A percentile compares a stretch with the other conserved stretches of the same genome.
phyloP scores from a whole-genome alignment of 2,329 filamentous ascomycete genomes.

The Colletotrichum simmondsii region DNA sequence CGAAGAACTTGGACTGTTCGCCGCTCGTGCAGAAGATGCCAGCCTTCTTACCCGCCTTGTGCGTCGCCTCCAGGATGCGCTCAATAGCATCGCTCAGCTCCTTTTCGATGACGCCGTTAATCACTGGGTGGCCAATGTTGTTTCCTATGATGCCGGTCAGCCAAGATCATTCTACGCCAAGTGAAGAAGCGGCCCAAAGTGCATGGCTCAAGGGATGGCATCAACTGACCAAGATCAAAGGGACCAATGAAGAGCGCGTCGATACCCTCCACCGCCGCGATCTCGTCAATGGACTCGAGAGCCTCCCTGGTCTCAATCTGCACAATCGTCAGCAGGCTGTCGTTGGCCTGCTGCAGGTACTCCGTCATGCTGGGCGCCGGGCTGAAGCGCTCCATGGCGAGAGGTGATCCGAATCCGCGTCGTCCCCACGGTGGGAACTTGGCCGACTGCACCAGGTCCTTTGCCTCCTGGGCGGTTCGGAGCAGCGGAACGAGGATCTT shows the following conservation, averaged over 20 bases:
- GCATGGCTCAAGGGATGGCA: conserved; percentile 19
- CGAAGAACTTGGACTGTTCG: conserved; percentile 65
- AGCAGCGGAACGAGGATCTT: conserved; percentile 65
- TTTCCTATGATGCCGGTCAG: conserved; percentile 52
- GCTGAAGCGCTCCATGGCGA: conserved; percentile 61
- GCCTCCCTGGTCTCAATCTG: conserved; percentile 76
- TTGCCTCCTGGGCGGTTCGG: conserved; percentile 63
- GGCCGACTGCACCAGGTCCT: conserved; percentile 59
- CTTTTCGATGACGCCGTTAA: conserved; percentile 67
- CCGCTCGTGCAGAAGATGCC: conserved; percentile 68
- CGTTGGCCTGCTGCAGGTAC: conserved; percentile 67
- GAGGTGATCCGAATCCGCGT: conserved; percentile 67
- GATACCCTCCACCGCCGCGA: conserved; percentile 68
- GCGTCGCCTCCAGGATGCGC: conserved; percentile 66
- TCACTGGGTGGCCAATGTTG: conserved; percentile 71
- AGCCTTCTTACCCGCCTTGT: conserved; percentile 72
- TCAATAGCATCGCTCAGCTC: conserved; percentile 70
- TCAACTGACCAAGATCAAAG: conserved; percentile 66
- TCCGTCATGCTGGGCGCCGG: conserved; percentile 61
- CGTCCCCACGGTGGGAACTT: conserved; percentile 67
- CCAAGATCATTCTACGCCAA: not conserved
- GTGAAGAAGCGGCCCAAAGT: not conserved
- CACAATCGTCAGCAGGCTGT: conserved; percentile 70
- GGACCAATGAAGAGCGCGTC: conserved; percentile 75
- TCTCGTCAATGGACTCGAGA: conserved; percentile 68